Conservation (phyloP, 2,329 filamentous ascomycete species). For the Chaetomiaceae sp. region DNA sequence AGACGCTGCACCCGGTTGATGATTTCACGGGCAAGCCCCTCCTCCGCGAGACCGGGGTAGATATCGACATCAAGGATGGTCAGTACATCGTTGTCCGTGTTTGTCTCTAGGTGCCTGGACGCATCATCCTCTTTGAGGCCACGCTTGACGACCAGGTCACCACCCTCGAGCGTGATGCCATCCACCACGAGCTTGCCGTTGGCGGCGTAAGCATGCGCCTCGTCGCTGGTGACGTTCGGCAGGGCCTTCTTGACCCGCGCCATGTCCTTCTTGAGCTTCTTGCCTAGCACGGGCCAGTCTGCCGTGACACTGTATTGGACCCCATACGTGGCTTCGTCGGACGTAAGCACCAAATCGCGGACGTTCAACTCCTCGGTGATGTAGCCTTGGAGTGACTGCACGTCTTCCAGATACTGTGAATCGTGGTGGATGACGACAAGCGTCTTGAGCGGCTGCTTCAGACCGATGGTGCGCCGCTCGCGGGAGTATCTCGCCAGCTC, state of each 20-base stretch:
- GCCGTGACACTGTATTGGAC: constrained; percentile 86
- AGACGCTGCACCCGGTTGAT: constrained; percentile 89
- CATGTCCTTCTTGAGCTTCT: constrained; percentile 96
- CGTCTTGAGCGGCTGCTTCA: constrained; percentile 88
- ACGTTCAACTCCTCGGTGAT: constrained; percentile 90
- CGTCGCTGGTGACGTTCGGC: constrained; percentile 67
- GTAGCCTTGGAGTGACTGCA: constrained; percentile 79
- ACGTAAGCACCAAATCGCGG: constrained; percentile 73
- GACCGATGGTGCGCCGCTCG: constrained; percentile 74
- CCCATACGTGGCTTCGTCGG: constrained; percentile 83
- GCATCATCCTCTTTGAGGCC: constrained; percentile 67
- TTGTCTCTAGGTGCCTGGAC: constrained; percentile 73
- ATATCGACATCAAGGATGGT: constrained; percentile 73
- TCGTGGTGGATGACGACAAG: constrained; percentile 84
- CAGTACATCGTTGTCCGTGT: constrained; percentile 83
- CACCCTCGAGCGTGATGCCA: constrained; percentile 74
- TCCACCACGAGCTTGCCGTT: constrained; percentile 74
- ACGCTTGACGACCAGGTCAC: constrained; percentile 77
- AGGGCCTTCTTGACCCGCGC: constrained; percentile 86
- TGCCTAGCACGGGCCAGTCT: constrained; percentile 90
- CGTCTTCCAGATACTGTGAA: constrained; percentile 74
- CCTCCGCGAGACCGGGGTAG: constrained; percentile 78
- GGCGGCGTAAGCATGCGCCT: constrained; percentile 72
- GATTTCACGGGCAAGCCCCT: constrained; percentile 85
- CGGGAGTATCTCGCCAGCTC: constrained; percentile 81